Base-by-base conservation (phyloP, 1,139 yeast species). In the Candida smagusa region DNA sequence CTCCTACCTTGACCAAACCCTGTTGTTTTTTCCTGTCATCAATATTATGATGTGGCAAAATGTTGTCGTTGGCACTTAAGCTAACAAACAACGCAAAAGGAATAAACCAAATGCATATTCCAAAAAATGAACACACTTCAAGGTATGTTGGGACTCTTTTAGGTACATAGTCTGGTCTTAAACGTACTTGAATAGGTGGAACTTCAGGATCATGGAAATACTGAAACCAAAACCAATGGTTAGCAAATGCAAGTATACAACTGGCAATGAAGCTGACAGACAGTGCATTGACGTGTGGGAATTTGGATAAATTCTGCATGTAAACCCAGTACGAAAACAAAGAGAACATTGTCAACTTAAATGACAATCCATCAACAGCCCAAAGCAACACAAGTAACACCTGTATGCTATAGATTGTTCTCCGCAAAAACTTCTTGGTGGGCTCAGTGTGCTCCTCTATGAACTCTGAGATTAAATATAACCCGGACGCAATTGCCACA, bases 61-160 rank as follows among this genome's bases (percentile, higher is more conserved):
- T 79, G 53, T 88, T 85, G 53, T 94, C 99, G 45, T 88, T 86
- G 6, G 97, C 97, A 56, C 95, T 85, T 43, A 92, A 72, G 36
- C 96, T 84, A 22, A 94, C 92, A 61, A 94, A 90, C 45, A 94
- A 70, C 2, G 96, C 82, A 61, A 92, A 89, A 24, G 99, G 99
- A 31, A 92, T 77, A 43, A 90, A 73, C 99, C 99, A 92, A 9
- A 92, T 83, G 51, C 95, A 83, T 31, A 92, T 66, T 1, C 97
- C 98, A 55, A 94, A 89, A 59, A 92, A 92, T 4, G 97, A 84
- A 22, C 97, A 87, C 3, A 92, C 87, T 56, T 94, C 96, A 1
- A 89, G 69, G 54, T 92, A 92, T 6, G 84, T 71, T 1, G 96
- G 95, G 42, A 86, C 77, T 37, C 77, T 75, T n/a, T 84, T 85